Base-by-base conservation (phyloP, 129 eudicot genomes). In the Arctium minus region DNA sequence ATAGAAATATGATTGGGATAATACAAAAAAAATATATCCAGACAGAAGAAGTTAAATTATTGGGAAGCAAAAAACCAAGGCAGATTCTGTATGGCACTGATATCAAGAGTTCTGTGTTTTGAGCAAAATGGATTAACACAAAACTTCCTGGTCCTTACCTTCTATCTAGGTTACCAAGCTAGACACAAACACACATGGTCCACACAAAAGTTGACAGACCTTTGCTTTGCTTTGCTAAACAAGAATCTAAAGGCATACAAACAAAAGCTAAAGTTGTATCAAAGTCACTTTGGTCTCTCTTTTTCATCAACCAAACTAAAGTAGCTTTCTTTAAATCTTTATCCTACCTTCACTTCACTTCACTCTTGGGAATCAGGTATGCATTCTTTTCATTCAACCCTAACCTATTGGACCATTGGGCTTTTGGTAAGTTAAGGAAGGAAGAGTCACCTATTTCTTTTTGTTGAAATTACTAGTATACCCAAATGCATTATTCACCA, bases 211-310 rank as follows among this genome's bases (percentile, higher is more conserved):
- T 69, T 33, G 30, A 29, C 85, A 67, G 39, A 82, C 76, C 76
- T 82, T 81, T 82, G 22, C n/a, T 22, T n/a, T 64, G 31, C 70
- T 67, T 67, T 83, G 56, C 8, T 70, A 77, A 78, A 71, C 86
- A 83, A 78, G 86, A 83, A 83, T 78, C 83, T 78, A 83, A 77
- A 76, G 32, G 75, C 85, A 82, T 40, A 82, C 44, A 75, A 82
- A 84, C 79, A 84, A 84, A 84, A 78, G 83, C 83, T 84, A 78
- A 84, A 84, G 80, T 75, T 82, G 8, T 74, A 82, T 75, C 80
- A 82, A 82, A 82, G 80, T 67, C 80, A 65, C 85, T 82, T 74
- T 81, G 73, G 69, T 81, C 30, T 60, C 67, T 72, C 30, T 70
- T 70, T 79, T n/a, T 37, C 38, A 35, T n/a, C 48, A 6, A 56